Conservation (phyloP, 1,139 yeast species). For the Arxiozyma bovina region DNA sequence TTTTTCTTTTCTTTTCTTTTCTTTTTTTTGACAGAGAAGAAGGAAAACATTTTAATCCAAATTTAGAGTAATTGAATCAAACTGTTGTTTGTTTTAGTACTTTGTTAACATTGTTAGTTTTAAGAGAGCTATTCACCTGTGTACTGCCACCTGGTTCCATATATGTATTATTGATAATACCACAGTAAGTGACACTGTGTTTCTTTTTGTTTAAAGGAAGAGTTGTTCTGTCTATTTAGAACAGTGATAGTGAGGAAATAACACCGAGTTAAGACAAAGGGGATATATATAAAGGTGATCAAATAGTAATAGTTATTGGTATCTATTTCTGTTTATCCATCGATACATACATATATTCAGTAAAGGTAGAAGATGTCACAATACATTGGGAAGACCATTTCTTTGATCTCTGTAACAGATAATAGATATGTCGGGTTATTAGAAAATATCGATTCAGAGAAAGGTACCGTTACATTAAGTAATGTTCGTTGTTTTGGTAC, state of each 20-base stretch:
- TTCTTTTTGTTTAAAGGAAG: too few species aligned
- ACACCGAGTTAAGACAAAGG: neutral
- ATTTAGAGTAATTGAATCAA: too few species aligned
- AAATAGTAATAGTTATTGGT: neutral
- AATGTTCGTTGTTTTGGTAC: conserved; percentile 85
- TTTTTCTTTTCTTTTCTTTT: too few species aligned
- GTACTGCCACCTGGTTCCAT: too few species aligned
- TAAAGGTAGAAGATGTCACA: conserved; percentile 51
- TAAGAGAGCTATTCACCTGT: too few species aligned
- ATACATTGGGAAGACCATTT: conserved; percentile 85
- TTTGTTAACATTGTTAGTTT: too few species aligned
- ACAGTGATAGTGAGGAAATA: neutral
- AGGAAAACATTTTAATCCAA: too few species aligned
- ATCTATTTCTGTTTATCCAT: neutral
- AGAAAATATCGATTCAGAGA: conserved; percentile 81
- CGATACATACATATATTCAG: neutral
- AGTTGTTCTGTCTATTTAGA: too few species aligned
- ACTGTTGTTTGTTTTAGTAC: too few species aligned
- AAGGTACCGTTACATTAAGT: conserved; percentile 80
- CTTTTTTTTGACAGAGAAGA: too few species aligned
- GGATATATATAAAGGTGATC: neutral
- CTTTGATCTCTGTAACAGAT: conserved; percentile 80
- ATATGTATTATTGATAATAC: too few species aligned
- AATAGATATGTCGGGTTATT: conserved; percentile 80
- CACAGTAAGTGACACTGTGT: too few species aligned